Conservation (phyloP, 2,329 filamentous ascomycete genomes). For the Xenosphaeropsis pyriputrescens region DNA sequence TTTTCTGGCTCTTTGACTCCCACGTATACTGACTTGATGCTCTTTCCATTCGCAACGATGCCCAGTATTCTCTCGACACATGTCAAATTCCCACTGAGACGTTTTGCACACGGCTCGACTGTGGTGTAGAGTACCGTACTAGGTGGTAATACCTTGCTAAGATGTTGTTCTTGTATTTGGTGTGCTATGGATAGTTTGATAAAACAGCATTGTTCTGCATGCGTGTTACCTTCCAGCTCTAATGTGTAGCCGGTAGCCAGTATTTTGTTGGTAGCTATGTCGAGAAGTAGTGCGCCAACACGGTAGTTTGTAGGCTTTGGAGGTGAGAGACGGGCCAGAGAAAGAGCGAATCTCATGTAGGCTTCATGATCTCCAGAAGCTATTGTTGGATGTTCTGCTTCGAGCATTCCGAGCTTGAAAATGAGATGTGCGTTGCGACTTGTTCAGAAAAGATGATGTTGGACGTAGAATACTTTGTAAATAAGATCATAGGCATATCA, state of each 20-base stretch:
- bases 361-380: slow-evolving; percentile 7
- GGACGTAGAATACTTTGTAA: no score
- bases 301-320: slow-evolving; percentile 85
- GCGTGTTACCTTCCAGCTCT: slow-evolving; percentile 83
- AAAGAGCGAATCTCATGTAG: slow-evolving; percentile 59
- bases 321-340: slow-evolving; percentile 64
- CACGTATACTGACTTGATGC: slow-evolving; percentile 66
- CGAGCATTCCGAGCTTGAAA: no score
- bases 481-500: no score
- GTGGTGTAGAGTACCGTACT: slow-evolving; percentile 69
- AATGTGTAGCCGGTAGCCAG: slow-evolving; percentile 80
- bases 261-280: slow-evolving; percentile 37
- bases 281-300: slow-evolving; percentile 79
- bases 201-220: slow-evolving; percentile 89
- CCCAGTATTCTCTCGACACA: slow-evolving; percentile 67
- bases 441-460: no score
- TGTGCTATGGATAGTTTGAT: slow-evolving; percentile 48
- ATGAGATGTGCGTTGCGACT: no score
- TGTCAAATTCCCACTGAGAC: slow-evolving; percentile 59
- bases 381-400: slow-evolving; percentile 1
- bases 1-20: slow-evolving; percentile 82
- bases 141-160: slow-evolving; percentile 34
- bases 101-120: slow-evolving; percentile 70
- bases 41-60: slow-evolving; percentile 21
- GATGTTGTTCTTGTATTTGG: slow-evolving; percentile 33